Base-by-base conservation (phyloP, 75 land plant species). In the Sequoia sempervirens region DNA sequence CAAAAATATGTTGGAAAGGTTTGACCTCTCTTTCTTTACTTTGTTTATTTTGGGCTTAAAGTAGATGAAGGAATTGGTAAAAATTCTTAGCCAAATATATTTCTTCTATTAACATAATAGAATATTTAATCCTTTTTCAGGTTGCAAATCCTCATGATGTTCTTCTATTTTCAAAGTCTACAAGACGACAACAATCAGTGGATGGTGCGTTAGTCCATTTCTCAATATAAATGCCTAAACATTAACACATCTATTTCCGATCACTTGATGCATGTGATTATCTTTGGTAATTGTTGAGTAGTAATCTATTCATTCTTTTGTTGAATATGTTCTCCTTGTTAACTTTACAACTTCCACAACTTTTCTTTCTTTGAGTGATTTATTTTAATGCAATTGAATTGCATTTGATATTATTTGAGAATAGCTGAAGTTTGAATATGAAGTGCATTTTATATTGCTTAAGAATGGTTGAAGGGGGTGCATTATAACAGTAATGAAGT, bases 1-100 rank as follows among this genome's bases (percentile, higher is more conserved):
- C 99, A 97, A 80, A 97, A 97, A 75, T 97, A 93, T 88, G 99
- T 97, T 14, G 99, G 99, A n/a, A 97, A 97, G 99, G 99, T 97
- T 86, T 56, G 17, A 17, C 18, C 4, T 5, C 56, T 41, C 40
- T 75, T 83, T 61, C n/a, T 54, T 58, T 83, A 2, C 1, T 80
- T 17, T 61, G 17, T 69, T 26, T 23, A 43, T 46, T 41, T n/a
- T 4, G 34, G n/a, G 20, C 26, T 81, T 70, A 18, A 61, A 45
- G 5, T 8, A 53, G 36, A 80, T 20, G 10, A 37, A 45, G 3
- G 6, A 20, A 36, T 82, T 82, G 41, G 2, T 68, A 12, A 7
- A 34, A 20, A 9, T 15, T 10, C 13, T 36, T 72, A 23, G 9
- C 43, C 20, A 74, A 74, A 38, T 82, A 82, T 82, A 72, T 82